Base-by-base conservation (phyloP, 2,329 filamentous ascomycete genomes). In the Boeremia lycopersici region DNA sequence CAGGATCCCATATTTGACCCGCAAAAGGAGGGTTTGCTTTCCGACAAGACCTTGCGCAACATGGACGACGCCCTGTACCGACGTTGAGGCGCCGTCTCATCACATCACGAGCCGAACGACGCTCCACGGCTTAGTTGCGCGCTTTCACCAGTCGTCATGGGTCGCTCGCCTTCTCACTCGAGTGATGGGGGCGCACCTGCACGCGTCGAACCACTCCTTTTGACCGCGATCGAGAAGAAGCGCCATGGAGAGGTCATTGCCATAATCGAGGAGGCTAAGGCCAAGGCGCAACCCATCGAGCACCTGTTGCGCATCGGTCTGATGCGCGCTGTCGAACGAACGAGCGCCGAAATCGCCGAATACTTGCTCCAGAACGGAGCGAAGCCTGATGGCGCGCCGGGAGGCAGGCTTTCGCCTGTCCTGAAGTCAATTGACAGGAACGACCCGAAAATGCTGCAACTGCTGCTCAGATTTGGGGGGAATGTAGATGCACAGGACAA, bases 241-340 rank as follows among this genome's bases (percentile, higher is more conserved):
- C 64, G 63, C 31, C 59, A 71, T 39, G 63, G 65, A 23, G 67
- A 71, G n/a, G 68, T 64, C 9, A 65, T 69, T 38, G 65, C 68
- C 17, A 70, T 74, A n/a, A 72, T 75, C 66, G 70, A 75, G 48
- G 55, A 70, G 26, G 68, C 68, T 30, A 70, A 68, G 47, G 57
- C 63, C 8, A 70, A 70, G 49, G 59, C 63, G 43, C 67, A 72
- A 52, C 67, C 69, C 29, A 51, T 56, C 58, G 72, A 73, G 33
- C 68, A 73, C 64, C 64, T 75, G 30, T 59, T 75, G 39, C 71
- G 72, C 55, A 74, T 75, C 44, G 72, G 67, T 2, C 46, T 75
- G 15, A 66, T 71, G 66, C 71, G 72, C 48, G 70, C 70, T 12
- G 63, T 70, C 53, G 71, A 75, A 53, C 66, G 68, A 38, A 66